Percentiles rank a stretch among this genome's conserved stretches.
Evolutionary conservation across 208 protist genomes (phyloP).

Genomic region (Acanthamoeba castellanii): DNA sequence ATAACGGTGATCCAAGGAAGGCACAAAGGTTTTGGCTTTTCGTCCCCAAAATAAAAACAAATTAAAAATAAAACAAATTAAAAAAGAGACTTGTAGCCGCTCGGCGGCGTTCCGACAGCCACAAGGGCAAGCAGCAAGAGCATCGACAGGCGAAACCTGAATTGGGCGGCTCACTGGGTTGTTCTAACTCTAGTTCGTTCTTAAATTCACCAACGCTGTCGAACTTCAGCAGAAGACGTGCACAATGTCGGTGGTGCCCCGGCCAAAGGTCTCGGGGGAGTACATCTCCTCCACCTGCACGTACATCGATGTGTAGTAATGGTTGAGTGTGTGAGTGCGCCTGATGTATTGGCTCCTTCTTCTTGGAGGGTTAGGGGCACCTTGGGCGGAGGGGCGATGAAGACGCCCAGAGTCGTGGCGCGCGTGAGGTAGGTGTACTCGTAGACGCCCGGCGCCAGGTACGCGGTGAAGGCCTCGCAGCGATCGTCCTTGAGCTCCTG

Average conservation of each 20-base stretch:
- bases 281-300: constrained; percentile 69
- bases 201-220: too few species aligned
- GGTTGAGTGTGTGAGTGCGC: neutral
- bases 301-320: neutral
- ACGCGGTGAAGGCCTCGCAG: constrained; percentile 37
- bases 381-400: constrained; percentile 54
- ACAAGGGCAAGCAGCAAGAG: too few species aligned
- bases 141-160: too few species aligned
- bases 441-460: constrained; percentile 26
- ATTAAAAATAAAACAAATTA: too few species aligned
- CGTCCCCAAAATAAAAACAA: too few species aligned
- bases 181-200: too few species aligned
- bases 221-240: constrained; percentile 58
- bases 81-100: too few species aligned
- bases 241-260: constrained; percentile 16
- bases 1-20: too few species aligned
- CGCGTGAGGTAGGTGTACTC: constrained; percentile 52
- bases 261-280: constrained; percentile 55
- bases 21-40: too few species aligned
- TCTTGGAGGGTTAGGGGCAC: neutral
- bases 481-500: constrained; percentile 51
- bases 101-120: too few species aligned
- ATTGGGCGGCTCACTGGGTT: too few species aligned
- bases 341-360: neutral
- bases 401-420: constrained; percentile 31